phyloP scores from a whole-genome alignment of 139 green algal species.

The Pedinophyceae sp. region DNA sequence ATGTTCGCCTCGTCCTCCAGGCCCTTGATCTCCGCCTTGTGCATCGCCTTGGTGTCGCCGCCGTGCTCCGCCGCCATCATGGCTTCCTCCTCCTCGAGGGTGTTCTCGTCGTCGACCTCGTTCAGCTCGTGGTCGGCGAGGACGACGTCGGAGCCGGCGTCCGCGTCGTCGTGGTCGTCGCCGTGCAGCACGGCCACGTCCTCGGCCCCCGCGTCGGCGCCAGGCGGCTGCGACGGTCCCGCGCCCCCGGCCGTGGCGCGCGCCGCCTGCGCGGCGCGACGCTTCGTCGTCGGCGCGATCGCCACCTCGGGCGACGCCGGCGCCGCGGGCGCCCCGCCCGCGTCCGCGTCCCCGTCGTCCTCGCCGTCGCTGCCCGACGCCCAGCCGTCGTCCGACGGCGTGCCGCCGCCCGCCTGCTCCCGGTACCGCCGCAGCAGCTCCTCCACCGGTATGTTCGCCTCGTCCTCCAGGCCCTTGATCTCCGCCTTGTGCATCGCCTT shows the following conservation, averaged over 20 bases:
- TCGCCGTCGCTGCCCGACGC: not conserved
- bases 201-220: not conserved
- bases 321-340: not conserved
- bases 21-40: constrained; percentile 41
- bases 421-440: constrained; percentile 54
- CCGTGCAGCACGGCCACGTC: too few relatives aligned
- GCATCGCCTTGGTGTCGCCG: constrained; percentile 3
- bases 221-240: not conserved
- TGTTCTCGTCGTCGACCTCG: constrained; percentile 45
- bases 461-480: constrained; percentile 45
- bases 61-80: constrained; percentile 7
- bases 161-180: too few relatives aligned
- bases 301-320: too few relatives aligned
- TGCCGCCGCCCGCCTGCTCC: too few relatives aligned
- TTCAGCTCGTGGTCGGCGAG: too few relatives aligned
- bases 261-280: too few relatives aligned
- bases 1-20: constrained; percentile 67
- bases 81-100: constrained; percentile 41
- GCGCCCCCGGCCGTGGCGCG: too few relatives aligned
- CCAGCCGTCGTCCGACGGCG: constrained; percentile 5
- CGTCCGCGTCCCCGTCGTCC: not conserved
- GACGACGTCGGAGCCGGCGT: too few relatives aligned
- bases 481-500: constrained; percentile 29
- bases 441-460: constrained; percentile 74
- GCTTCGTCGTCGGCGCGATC: too few relatives aligned